Conservation (phyloP, 139 green algal species). For the Gonium pectorale region DNA sequence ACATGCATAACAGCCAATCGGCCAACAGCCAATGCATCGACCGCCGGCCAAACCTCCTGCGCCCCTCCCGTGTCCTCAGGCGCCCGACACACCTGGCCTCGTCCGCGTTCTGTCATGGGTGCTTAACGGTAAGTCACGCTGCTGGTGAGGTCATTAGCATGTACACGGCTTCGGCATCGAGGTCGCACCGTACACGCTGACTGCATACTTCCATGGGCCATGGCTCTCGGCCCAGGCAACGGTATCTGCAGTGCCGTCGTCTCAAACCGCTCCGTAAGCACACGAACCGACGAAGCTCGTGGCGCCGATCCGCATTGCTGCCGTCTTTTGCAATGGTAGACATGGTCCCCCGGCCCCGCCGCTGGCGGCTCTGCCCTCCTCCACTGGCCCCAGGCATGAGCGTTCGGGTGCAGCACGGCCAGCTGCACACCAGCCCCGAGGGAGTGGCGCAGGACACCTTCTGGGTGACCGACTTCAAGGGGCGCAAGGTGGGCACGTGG, state of each 20-base stretch:
- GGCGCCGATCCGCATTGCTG: too few relatives aligned
- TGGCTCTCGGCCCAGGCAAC: too few relatives aligned
- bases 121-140: constrained; percentile 34
- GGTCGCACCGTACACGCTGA: too few relatives aligned
- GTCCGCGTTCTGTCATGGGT: constrained; percentile 32
- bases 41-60: neutral
- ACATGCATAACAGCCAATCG: too few relatives aligned
- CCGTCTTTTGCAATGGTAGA: too few relatives aligned
- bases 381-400: constrained; percentile 20
- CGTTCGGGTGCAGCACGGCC: constrained; percentile 22
- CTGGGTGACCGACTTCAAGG: constrained; percentile 29
- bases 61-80: too few relatives aligned
- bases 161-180: too few relatives aligned
- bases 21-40: too few relatives aligned
- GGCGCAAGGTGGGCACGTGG: constrained; percentile 3
- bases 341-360: neutral
- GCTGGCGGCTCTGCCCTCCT: neutral
- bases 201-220: too few relatives aligned
- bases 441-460: constrained; percentile 1
- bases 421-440: neutral
- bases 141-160: too few relatives aligned
- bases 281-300: too few relatives aligned
- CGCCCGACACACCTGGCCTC: constrained; percentile 12
- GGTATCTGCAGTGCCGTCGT: neutral
- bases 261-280: too few relatives aligned